Evolutionary conservation across 1,284 basidiomycete genomes (phyloP).

Genomic region (Tremellales sp.): DNA sequence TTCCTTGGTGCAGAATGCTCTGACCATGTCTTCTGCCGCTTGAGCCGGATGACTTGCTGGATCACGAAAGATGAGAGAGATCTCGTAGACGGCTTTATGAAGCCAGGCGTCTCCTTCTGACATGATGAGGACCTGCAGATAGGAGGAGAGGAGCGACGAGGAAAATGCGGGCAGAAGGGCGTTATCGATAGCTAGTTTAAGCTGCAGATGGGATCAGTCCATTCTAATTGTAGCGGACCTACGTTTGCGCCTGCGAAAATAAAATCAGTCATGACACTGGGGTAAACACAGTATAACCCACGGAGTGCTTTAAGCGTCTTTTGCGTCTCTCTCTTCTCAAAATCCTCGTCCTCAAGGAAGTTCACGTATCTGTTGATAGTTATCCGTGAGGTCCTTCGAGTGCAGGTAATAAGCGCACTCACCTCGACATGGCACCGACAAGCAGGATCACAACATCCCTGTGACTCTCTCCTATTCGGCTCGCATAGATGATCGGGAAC

Average conservation of each 20-base stretch:
- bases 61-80: constrained; percentile 37
- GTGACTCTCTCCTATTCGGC: constrained; percentile 40
- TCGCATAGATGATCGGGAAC: constrained; percentile 48
- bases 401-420: constrained; percentile 3
- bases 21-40: constrained; percentile 39
- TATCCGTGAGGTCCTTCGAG: constrained; percentile 1
- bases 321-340: constrained; percentile 42
- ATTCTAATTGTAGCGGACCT: constrained; percentile 4
- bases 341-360: constrained; percentile 45
- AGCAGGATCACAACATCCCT: constrained; percentile 46
- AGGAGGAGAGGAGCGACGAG: constrained; percentile 42
- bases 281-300: constrained; percentile 9
- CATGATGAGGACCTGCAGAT: constrained; percentile 50
- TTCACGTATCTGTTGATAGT: constrained; percentile 42
- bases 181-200: constrained; percentile 49
- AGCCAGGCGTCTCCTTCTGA: constrained; percentile 48
- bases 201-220: constrained; percentile 19
- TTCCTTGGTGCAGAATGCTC: constrained; percentile 45
- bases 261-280: background rate
- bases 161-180: constrained; percentile 39
- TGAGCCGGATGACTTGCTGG: constrained; percentile 27
- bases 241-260: constrained; percentile 44
- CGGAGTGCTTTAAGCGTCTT: constrained; percentile 42
- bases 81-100: constrained; percentile 39
- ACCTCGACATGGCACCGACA: constrained; percentile 46